A percentile compares a stretch with the other conserved stretches of the same genome.
These are phyloP conservation scores for Fusarium armeniacum DNA, from an alignment of 2,329 filamentous ascomycete genomes.

Conservation along the genomic window DNA sequence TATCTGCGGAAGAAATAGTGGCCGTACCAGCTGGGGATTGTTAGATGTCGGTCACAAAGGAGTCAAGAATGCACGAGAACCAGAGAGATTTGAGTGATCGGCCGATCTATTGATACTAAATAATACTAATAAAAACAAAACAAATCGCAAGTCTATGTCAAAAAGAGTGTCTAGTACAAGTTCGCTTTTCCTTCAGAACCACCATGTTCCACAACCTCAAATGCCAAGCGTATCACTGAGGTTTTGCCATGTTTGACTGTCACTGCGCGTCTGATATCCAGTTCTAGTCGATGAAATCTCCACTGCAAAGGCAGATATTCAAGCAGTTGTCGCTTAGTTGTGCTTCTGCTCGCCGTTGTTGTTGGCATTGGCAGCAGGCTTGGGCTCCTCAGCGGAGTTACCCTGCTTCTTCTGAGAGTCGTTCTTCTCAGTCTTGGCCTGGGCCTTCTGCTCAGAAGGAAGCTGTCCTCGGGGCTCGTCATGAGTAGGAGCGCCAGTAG, in stretches of 20 bases:
- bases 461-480: slow-evolving; percentile 10
- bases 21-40: no score
- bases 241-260: not conserved
- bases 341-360: not conserved
- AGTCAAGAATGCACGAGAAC: no score
- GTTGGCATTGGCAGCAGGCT: not conserved
- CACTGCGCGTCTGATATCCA: not conserved
- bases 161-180: not conserved
- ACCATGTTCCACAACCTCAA: not conserved
- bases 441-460: not conserved
- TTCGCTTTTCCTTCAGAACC: not conserved
- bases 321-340: not conserved
- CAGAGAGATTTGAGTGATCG: not conserved
- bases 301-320: not conserved
- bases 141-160: not conserved
- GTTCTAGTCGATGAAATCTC: not conserved
- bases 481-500: slow-evolving; percentile 7
- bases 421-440: not conserved
- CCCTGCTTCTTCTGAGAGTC: not conserved
- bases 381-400: not conserved
- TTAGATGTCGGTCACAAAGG: no score
- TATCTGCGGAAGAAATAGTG: no score
- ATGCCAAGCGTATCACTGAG: not conserved
- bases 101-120: not conserved
- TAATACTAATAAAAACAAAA: not conserved